Percentiles rank a stretch among this genome's conserved stretches.
Evolutionary conservation across 1,139 yeast genomes (phyloP).

Genomic region (Lodderomyces oxycetoniae): DNA sequence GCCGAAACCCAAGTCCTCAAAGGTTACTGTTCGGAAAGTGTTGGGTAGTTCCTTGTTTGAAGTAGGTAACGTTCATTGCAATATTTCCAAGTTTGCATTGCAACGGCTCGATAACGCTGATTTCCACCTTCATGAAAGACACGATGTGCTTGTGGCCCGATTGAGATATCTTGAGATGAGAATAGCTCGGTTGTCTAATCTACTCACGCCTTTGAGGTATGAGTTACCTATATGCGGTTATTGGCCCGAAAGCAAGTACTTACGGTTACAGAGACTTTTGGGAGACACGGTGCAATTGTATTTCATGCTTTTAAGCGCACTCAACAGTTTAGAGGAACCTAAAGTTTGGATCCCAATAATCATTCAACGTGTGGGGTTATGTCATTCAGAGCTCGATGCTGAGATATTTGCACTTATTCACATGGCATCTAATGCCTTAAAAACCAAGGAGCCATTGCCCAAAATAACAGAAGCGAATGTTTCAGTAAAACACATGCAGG

Average conservation of each 20-base stretch:
- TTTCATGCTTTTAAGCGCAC: slow-evolving; percentile 20
- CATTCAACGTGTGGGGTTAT: slow-evolving; percentile 30
- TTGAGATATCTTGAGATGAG: slow-evolving; percentile 22
- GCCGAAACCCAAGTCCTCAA: slow-evolving; percentile 31
- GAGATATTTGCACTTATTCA: slow-evolving; percentile 29
- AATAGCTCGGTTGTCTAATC: slow-evolving; percentile 20
- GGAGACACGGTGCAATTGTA: slow-evolving; percentile 30
- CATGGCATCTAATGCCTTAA: slow-evolving; percentile 31
- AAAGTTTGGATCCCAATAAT: slow-evolving; percentile 26
- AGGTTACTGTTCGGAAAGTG: slow-evolving; percentile 24
- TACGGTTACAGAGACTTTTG: slow-evolving; percentile 21
- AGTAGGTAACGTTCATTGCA: slow-evolving; percentile 29
- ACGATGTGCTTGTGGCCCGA: slow-evolving; percentile 22
- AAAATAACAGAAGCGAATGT: slow-evolving; percentile 32
- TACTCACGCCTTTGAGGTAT: slow-evolving; percentile 26
- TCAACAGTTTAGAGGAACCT: slow-evolving; percentile 28
- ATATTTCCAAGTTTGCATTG: slow-evolving; percentile 26
- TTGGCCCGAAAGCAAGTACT: slow-evolving; percentile 34
- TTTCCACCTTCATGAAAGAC: slow-evolving; percentile 20
- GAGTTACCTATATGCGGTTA: slow-evolving; percentile 30
- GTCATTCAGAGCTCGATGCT: slow-evolving; percentile 26
- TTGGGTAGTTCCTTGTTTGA: slow-evolving; percentile 23
- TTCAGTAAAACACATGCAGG: slow-evolving; percentile 29
- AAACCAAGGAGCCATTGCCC: slow-evolving; percentile 27
- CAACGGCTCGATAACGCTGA: slow-evolving; percentile 20